Evolutionary conservation across 2,329 filamentous ascomycete species (phyloP).

Genomic region (Calonectria fujianensis): DNA sequence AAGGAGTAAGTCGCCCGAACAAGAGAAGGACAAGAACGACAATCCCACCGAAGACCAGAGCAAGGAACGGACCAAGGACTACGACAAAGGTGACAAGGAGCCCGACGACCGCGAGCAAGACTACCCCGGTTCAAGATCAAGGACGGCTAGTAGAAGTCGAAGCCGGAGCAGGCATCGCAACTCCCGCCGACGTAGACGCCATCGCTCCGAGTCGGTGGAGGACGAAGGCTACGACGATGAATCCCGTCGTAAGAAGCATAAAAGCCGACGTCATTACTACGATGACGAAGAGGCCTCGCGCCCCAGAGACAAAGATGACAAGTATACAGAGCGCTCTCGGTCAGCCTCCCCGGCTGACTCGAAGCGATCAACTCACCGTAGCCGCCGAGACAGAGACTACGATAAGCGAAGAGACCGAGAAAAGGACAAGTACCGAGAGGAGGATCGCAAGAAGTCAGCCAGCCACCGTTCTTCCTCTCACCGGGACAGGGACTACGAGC

Average conservation of each 20-base stretch:
- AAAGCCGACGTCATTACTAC: conserved; percentile 64
- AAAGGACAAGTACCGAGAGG: conserved; percentile 66
- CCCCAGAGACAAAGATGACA: conserved; percentile 62
- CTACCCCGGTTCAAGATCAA: conserved; percentile 58
- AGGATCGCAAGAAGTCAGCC: conserved; percentile 64
- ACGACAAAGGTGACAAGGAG: conserved; percentile 53
- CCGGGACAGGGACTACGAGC: conserved; percentile 63
- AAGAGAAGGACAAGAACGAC: conserved; percentile 60
- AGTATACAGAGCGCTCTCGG: conserved; percentile 74
- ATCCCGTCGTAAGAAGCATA: conserved; percentile 71
- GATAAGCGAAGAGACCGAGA: conserved; percentile 67
- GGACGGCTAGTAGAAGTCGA: conserved; percentile 57
- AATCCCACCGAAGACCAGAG: conserved; percentile 59
- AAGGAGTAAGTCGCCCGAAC: conserved; percentile 69
- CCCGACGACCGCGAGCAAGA: conserved; percentile 49
- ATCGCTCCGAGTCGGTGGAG: conserved; percentile 72
- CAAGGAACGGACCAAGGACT: conserved; percentile 57
- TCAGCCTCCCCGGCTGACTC: conserved; percentile 79
- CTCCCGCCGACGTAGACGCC: conserved; percentile 70
- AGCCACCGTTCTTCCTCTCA: conserved; percentile 66
- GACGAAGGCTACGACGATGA: conserved; percentile 68
- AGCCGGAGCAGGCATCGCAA: conserved; percentile 67
- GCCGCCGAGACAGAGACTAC: conserved; percentile 73
- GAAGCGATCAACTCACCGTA: conserved; percentile 75
- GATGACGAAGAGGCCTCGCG: conserved; percentile 67